Percentiles rank a stretch among this genome's conserved stretches.
Evolutionary conservation across 2,329 filamentous ascomycete species (phyloP).

Genomic region (Cryphonectria naterciae): DNA sequence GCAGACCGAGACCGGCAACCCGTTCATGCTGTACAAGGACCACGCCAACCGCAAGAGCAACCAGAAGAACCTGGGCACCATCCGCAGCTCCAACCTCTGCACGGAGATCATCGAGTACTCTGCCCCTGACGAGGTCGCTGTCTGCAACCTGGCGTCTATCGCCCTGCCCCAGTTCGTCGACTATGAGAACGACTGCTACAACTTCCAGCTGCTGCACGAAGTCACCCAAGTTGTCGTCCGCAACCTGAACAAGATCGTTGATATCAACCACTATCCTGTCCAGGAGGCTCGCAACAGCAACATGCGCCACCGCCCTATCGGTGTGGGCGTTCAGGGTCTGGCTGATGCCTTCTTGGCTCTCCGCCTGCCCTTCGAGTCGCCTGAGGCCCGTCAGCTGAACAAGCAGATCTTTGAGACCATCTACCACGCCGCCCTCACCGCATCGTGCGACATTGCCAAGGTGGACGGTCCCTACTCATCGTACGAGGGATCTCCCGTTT

Average conservation of each 20-base stretch:
- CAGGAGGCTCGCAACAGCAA: constrained; percentile 93
- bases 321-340: constrained; percentile 95
- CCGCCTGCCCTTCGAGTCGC: constrained; percentile 94
- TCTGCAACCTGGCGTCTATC: constrained; percentile 96
- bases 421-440: constrained; percentile 92
- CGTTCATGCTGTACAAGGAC: constrained; percentile 99
- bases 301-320: constrained; percentile 94
- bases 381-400: constrained; percentile 91
- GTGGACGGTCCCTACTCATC: constrained; percentile 83
- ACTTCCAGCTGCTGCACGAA: constrained; percentile 97
- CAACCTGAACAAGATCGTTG: constrained; percentile 98
- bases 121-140: constrained; percentile 95
- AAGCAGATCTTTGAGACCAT: constrained; percentile 99
- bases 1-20: constrained; percentile 98
- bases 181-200: constrained; percentile 80
- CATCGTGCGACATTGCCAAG: constrained; percentile 85
- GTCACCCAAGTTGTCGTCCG: constrained; percentile 89
- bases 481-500: constrained; percentile 91
- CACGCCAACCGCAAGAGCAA: constrained; percentile 98
- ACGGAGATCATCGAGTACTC: constrained; percentile 98
- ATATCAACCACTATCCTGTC: constrained; percentile 98
- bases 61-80: constrained; percentile 99
- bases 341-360: constrained; percentile 97
- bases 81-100: constrained; percentile 98
- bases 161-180: constrained; percentile 91